phyloP scores from a whole-genome alignment of 148 eudicot genomes.

The Rhododendron griersonianum region DNA sequence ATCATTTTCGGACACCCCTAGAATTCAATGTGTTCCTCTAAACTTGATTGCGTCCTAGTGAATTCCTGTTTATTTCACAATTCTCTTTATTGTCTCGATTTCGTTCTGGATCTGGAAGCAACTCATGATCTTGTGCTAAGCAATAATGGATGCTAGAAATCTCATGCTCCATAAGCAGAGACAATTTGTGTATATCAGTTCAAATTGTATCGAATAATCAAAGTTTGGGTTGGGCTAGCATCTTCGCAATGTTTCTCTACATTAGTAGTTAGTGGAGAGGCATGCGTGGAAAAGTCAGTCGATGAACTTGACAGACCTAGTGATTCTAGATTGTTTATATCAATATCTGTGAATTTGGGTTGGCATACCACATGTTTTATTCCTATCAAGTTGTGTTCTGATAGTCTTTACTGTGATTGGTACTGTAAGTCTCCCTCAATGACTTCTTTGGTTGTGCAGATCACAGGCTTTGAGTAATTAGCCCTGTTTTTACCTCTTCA shows the following conservation, averaged over 20 bases:
- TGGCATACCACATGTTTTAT: too few relatives aligned
- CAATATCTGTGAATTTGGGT: too few relatives aligned
- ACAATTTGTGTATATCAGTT: too few relatives aligned
- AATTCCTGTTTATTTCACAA: not conserved
- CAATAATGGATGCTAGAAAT: too few relatives aligned
- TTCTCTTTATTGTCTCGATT: not conserved
- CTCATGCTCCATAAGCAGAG: too few relatives aligned
- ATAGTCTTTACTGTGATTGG: not conserved
- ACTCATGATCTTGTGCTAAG: not conserved
- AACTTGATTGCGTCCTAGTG: not conserved
- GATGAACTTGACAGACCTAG: not conserved
- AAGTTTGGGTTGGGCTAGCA: not conserved
- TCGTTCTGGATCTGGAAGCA: not conserved
- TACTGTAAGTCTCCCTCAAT: not conserved
- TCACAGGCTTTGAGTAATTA: not conserved
- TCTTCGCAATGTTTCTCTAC: too few relatives aligned
- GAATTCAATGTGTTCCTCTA: not conserved
- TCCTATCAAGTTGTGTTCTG: not conserved
- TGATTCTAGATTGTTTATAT: too few relatives aligned
- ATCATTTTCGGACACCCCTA: not conserved
- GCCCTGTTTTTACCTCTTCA: not conserved
- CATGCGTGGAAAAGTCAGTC: not conserved
- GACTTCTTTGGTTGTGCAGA: constrained; percentile 7
- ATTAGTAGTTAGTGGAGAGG: too few relatives aligned
- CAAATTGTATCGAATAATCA: not conserved